Evolutionary conservation across 192 early-diverging fungal species (phyloP), one percentile per base, ranked within the genome.

Genomic region (Linnemannia exigua): DNA sequence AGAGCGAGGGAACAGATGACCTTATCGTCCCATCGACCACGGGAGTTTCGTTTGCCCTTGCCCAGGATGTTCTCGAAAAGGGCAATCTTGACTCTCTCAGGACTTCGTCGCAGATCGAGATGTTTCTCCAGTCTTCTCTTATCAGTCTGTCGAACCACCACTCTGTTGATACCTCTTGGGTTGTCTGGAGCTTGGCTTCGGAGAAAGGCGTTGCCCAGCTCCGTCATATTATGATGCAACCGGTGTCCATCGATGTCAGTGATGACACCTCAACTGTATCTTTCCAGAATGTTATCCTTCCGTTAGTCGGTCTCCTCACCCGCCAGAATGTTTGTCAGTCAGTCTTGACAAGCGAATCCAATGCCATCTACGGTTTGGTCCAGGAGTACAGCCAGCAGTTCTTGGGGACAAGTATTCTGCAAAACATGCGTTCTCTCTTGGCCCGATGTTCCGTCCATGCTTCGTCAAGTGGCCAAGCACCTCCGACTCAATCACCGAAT

Each of bases 301-400:
- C 89, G 3, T 72, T 90, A 9, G 36, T 90, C 19, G 89, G 87
- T 14, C 61, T 89, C 14, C 67, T 90, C 17, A 88, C 86, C 15
- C 51, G 89, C 9, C 75, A 81, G n/a, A 72, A 31, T 28, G 33
- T 90, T 2, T 80, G 79, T 28, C 77, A 80, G n/a, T 77, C 79
- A 5, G 84, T 54, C 48, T 76, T 89, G 72, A 82, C 75, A 5
- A 58, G 31, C 22, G 51, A 87, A 31, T 61, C 79, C 17, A 79
- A 80, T 46, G 33, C 68, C 3, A 79, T 90, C 0, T 90, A 75
- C 51, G 74, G 79, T 1, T 67, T 67, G 1, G 84, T 90, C 0
- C 88, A 87, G 52, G 11, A 35, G 11, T 46, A 87, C 36, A 41
- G 80, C 50, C 20, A 51, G 20, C 5, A 12, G 19, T 84, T 87